A percentile compares a stretch with the other conserved stretches of the same genome.
phyloP scores from a whole-genome alignment of 257 asterid genomes.

The Echium plantagineum region DNA sequence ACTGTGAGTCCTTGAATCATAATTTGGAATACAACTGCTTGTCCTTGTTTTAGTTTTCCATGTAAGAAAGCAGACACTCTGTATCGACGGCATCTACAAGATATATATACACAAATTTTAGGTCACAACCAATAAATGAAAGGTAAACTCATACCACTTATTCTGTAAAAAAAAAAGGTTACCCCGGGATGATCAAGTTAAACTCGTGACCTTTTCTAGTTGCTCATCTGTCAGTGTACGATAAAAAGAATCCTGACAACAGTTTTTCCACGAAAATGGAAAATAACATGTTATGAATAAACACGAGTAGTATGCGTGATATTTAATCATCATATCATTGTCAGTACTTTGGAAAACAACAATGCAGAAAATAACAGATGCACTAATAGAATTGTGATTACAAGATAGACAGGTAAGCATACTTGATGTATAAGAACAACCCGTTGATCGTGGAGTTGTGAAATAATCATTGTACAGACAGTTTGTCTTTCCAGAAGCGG shows the following conservation, averaged over 20 bases:
- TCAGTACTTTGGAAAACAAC: neutral
- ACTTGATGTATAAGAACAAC: constrained; percentile 84
- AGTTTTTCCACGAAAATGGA: neutral
- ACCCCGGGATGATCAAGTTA: constrained; percentile 98
- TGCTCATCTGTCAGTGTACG: constrained; percentile 46
- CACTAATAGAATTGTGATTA: neutral
- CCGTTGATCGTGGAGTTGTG: constrained; percentile 82
- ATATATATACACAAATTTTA: neutral
- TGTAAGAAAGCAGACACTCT: constrained; percentile 71
- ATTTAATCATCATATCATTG: too few species aligned
- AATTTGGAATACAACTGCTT: constrained; percentile 52
- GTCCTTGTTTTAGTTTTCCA: constrained; percentile 50
- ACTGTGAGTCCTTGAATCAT: constrained; percentile 70
- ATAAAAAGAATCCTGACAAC: constrained; percentile 72
- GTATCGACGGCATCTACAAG: constrained; percentile 76
- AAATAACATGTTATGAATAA: neutral
- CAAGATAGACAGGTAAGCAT: constrained; percentile 7
- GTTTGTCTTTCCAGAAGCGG: constrained; percentile 96
- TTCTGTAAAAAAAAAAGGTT: neutral
- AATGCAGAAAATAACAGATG: neutral
- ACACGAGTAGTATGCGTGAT: neutral
- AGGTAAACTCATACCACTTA: neutral
- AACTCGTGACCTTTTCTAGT: constrained; percentile 49
- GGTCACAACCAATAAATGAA: neutral
- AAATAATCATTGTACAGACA: constrained; percentile 75